Percentiles rank a stretch among this genome's conserved stretches.
These are phyloP conservation scores for Eutrema yunnanense DNA, from an alignment of 345 rosid species.

Conservation along the genomic window DNA sequence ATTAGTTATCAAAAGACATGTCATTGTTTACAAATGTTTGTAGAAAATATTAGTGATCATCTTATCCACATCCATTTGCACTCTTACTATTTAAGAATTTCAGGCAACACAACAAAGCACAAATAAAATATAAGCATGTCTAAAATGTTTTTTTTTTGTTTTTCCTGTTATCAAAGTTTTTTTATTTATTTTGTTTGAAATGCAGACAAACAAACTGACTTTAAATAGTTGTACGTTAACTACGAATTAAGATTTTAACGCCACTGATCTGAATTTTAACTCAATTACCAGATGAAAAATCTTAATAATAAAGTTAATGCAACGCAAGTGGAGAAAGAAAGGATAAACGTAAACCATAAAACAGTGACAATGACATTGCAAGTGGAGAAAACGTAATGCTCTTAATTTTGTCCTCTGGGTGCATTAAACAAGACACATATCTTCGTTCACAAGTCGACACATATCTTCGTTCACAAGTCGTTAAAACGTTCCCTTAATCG, in stretches of 20 bases:
- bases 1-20: no score
- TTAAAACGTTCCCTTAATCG: neutral
- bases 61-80: no score
- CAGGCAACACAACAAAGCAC: no score
- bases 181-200: no score
- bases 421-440: neutral
- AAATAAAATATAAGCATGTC: no score
- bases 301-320: neutral
- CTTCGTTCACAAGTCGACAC: neutral
- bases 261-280: neutral
- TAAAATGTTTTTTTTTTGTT: no score
- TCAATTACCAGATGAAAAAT: neutral
- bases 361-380: neutral
- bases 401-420: neutral
- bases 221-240: neutral
- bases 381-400: constrained; percentile 2
- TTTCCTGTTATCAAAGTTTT: no score
- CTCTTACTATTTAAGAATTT: no score
- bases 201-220: no score
- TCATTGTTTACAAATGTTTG: no score
- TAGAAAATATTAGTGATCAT: no score
- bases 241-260: neutral
- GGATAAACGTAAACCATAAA: neutral
- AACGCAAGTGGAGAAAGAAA: neutral
- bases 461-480: no score